These are phyloP conservation scores for Euphorbia lathyris DNA, from an alignment of 345 rosid genomes.

Conservation along the genomic window DNA sequence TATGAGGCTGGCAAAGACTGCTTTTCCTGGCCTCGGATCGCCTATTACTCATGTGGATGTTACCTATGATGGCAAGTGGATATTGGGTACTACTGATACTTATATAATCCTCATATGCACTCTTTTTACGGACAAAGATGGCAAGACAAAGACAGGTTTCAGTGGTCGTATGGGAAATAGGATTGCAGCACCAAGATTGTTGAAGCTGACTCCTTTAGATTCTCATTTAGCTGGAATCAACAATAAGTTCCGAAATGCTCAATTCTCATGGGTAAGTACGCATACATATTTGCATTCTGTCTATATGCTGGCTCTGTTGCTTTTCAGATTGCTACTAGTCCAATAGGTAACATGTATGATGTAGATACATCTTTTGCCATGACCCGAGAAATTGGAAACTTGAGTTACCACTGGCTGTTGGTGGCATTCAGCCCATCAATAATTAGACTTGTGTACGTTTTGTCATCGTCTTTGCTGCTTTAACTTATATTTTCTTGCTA, in stretches of 20 bases:
- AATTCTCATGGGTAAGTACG: constrained; percentile 87
- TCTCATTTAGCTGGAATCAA: constrained; percentile 85
- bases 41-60: constrained; percentile 96
- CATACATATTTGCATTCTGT: not conserved
- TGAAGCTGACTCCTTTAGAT: constrained; percentile 82
- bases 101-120: constrained; percentile 88
- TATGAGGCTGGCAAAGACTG: constrained; percentile 97
- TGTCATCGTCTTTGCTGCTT: not conserved
- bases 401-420: not conserved
- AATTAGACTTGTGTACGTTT: not conserved
- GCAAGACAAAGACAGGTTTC: constrained; percentile 88
- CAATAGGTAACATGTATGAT: constrained; percentile 1
- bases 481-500: not conserved
- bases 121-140: constrained; percentile 79
- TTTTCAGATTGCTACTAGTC: not conserved
- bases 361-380: not conserved
- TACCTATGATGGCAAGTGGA: constrained; percentile 98
- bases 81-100: constrained; percentile 91
- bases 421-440: not conserved
- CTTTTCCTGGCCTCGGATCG: constrained; percentile 97
- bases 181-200: constrained; percentile 92
- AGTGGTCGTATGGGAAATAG: constrained; percentile 96
- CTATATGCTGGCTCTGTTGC: constrained; percentile 2
- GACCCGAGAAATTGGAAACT: not conserved
- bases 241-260: constrained; percentile 85